Percentiles rank a stretch among this genome's conserved stretches.
These are phyloP conservation scores for Mycena pura DNA, from an alignment of 768 basidiomycete genomes.

Conservation along the genomic window DNA sequence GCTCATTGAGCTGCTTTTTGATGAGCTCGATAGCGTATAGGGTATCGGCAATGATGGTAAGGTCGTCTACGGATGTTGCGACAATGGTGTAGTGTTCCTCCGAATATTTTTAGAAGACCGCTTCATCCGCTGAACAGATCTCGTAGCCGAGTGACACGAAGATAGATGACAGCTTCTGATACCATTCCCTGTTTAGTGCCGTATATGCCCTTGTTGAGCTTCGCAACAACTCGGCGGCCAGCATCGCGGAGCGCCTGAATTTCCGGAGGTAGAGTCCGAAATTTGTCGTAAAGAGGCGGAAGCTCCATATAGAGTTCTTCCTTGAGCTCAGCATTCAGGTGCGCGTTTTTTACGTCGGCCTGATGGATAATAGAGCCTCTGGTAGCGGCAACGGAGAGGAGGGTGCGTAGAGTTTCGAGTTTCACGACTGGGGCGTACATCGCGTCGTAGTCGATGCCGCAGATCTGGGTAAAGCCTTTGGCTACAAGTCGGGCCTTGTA, in stretches of 20 bases:
- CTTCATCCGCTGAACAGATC: conserved; percentile 8
- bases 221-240: conserved; percentile 33
- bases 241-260: conserved; percentile 41
- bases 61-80: conserved; percentile 27
- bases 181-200: conserved; percentile 37
- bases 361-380: not conserved
- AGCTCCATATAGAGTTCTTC: conserved; percentile 36
- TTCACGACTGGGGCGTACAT: conserved; percentile 33
- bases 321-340: conserved; percentile 31
- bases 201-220: not conserved
- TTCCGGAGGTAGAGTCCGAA: conserved; percentile 20
- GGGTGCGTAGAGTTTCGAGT: conserved; percentile 27
- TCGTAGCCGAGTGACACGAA: not conserved
- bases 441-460: conserved; percentile 43
- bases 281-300: conserved; percentile 25
- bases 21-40: conserved; percentile 22
- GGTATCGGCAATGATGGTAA: conserved; percentile 28
- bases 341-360: conserved; percentile 21
- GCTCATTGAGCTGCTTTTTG: conserved; percentile 3
- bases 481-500: conserved; percentile 44
- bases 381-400: conserved; percentile 24
- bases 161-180: conserved; percentile 19
- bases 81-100: conserved; percentile 6
- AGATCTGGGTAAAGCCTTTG: conserved; percentile 45
- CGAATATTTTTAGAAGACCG: conserved; percentile 14